phyloP scores from a whole-genome alignment of 2,329 filamentous ascomycete species.

The Cercospora citrullina region DNA sequence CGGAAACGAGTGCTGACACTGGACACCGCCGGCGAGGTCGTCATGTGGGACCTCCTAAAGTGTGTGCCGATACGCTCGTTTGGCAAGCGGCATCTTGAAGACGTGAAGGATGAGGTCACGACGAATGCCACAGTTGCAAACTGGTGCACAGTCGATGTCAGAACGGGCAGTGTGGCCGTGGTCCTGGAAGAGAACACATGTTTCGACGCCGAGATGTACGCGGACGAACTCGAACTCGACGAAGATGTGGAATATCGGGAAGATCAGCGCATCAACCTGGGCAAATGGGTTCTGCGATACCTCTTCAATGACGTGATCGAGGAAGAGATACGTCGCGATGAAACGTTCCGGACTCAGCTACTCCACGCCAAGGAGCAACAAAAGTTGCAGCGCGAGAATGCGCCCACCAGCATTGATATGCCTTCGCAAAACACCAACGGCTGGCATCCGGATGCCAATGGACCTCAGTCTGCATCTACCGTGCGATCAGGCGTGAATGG shows the following conservation, averaged over 20 bases:
- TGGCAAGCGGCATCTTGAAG: constrained; percentile 89
- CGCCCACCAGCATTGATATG: constrained; percentile 62
- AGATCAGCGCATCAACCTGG: constrained; percentile 94
- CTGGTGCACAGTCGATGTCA: constrained; percentile 93
- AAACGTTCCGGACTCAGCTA: constrained; percentile 67
- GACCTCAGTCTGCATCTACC: constrained; percentile 51
- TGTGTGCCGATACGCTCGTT: constrained; percentile 88
- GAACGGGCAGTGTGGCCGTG: constrained; percentile 87
- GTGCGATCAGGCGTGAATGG: constrained; percentile 66
- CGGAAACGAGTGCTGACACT: constrained; percentile 83
- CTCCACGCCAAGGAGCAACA: constrained; percentile 62
- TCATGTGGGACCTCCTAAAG: constrained; percentile 90
- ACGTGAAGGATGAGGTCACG: constrained; percentile 83
- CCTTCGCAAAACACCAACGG: constrained; percentile 46
- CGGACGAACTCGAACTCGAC: constrained; percentile 76
- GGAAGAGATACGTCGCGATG: constrained; percentile 83
- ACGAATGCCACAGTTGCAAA: constrained; percentile 86
- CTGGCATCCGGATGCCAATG: constrained; percentile 44
- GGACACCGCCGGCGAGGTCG: constrained; percentile 91
- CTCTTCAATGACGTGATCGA: constrained; percentile 87
- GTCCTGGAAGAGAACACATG: constrained; percentile 92
- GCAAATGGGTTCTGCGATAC: constrained; percentile 93
- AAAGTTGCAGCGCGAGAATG: constrained; percentile 56
- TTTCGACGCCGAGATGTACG: constrained; percentile 97
- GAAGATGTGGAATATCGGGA: constrained; percentile 81